Evolutionary conservation across 768 basidiomycete species (phyloP).

Genomic region (Hericium erinaceus): DNA sequence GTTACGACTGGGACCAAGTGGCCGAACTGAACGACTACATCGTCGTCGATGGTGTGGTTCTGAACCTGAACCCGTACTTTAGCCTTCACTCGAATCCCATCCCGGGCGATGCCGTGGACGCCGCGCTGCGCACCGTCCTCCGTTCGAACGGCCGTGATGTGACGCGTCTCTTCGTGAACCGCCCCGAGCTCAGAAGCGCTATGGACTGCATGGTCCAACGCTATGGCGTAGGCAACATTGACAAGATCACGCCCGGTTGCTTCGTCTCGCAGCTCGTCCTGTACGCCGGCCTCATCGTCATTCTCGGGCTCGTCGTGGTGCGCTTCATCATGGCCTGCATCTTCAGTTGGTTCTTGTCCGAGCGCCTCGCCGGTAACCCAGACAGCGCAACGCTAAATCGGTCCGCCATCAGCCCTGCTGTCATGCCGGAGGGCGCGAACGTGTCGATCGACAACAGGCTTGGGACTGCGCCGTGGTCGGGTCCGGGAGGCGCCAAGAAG

Average conservation of each 20-base stretch:
- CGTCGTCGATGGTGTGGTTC: slow-evolving; percentile 88
- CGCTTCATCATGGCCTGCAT: slow-evolving; percentile 94
- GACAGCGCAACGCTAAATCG: slow-evolving; percentile 63
- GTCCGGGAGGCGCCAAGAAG: slow-evolving; percentile 40
- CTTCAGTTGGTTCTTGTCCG: slow-evolving; percentile 95
- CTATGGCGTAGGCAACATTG: slow-evolving; percentile 91
- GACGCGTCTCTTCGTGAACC: slow-evolving; percentile 78
- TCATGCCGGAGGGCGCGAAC: slow-evolving; percentile 95
- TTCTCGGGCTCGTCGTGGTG: slow-evolving; percentile 81
- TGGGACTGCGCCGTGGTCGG: slow-evolving; percentile 94
- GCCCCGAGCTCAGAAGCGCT: slow-evolving; percentile 50
- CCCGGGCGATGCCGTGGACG: slow-evolving; percentile 69
- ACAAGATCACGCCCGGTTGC: slow-evolving; percentile 94
- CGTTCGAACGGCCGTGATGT: slow-evolving; percentile 72
- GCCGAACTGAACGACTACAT: slow-evolving; percentile 62
- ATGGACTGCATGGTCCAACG: slow-evolving; percentile 77
- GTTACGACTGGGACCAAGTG: slow-evolving; percentile 91
- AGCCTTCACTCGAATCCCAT: slow-evolving; percentile 58
- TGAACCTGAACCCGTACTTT: slow-evolving; percentile 88
- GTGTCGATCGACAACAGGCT: slow-evolving; percentile 83
- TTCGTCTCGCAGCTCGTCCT: slow-evolving; percentile 85
- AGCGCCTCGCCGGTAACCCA: slow-evolving; percentile 69
- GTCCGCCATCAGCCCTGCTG: slow-evolving; percentile 86
- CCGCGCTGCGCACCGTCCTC: slow-evolving; percentile 70
- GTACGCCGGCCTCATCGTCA: slow-evolving; percentile 84